A percentile compares a stretch with the other conserved stretches of the same genome.
phyloP scores from a whole-genome alignment of 306 rosid genomes.

The Trichosanthes cucumerina region DNA sequence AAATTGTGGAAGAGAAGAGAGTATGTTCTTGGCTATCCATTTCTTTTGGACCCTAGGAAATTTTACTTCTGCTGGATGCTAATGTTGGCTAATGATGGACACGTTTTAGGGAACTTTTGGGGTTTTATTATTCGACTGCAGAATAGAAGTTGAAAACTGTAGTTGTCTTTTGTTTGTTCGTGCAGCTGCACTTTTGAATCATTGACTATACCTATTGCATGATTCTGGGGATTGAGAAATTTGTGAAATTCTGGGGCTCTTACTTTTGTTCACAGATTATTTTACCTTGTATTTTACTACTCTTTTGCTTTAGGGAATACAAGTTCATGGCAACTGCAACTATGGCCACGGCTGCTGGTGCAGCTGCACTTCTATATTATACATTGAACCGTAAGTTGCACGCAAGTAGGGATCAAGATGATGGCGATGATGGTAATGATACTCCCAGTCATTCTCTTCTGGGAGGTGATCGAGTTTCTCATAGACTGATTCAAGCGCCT shows the following conservation, averaged over 20 bases:
- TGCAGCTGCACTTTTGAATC: neutral
- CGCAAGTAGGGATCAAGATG: conserved; percentile 17
- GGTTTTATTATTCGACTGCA: neutral
- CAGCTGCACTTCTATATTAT: conserved; percentile 84
- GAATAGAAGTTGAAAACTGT: neutral
- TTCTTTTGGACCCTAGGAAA: neutral
- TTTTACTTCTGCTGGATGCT: neutral
- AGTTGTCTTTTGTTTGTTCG: neutral
- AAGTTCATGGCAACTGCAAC: conserved; percentile 89
- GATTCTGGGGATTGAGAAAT: neutral
- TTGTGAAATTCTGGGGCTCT: neutral
- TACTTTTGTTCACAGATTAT: neutral
- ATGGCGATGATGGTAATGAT: conserved; percentile 33
- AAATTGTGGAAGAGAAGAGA: neutral
- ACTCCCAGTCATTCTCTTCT: conserved; percentile 24
- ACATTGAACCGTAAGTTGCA: conserved; percentile 67
- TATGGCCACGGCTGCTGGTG: conserved; percentile 97
- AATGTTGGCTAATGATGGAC: neutral
- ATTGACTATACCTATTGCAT: neutral
- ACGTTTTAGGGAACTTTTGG: no score
- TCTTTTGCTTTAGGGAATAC: conserved; percentile 24
- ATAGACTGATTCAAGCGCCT: conserved; percentile 78
- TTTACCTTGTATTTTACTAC: neutral
- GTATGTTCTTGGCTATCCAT: neutral
- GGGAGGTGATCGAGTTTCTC: conserved; percentile 55